These are phyloP conservation scores for Mycogone perniciosa DNA, from an alignment of 2,329 filamentous ascomycete genomes.

Conservation along the genomic window DNA sequence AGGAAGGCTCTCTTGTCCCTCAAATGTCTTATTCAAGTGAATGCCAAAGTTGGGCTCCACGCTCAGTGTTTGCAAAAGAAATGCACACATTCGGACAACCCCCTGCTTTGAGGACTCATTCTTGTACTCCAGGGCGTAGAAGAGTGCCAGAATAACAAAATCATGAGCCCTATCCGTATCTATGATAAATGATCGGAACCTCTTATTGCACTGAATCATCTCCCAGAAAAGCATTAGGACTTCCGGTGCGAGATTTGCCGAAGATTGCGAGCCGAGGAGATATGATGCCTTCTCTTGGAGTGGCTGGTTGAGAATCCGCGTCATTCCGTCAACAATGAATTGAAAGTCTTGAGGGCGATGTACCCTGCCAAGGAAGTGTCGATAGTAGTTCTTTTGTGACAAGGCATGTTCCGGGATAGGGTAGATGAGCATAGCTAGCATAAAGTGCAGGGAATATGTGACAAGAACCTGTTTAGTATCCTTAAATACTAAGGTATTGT, in stretches of 20 bases:
- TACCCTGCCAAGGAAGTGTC: slow-evolving; percentile 82
- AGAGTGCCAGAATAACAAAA: slow-evolving; percentile 83
- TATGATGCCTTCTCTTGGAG: slow-evolving; percentile 85
- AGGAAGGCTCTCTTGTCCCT: slow-evolving; percentile 82
- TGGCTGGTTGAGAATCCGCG: slow-evolving; percentile 83
- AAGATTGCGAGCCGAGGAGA: slow-evolving; percentile 74
- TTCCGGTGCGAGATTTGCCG: slow-evolving; percentile 83
- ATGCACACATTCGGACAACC: slow-evolving; percentile 94
- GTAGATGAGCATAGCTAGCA: slow-evolving; percentile 81
- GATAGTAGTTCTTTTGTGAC: slow-evolving; percentile 82
- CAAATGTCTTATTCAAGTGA: slow-evolving; percentile 83
- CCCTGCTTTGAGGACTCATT: slow-evolving; percentile 83
- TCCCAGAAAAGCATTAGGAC: slow-evolving; percentile 99
- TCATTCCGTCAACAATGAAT: slow-evolving; percentile 93
- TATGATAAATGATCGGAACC: slow-evolving; percentile 93
- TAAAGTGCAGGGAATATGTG: slow-evolving; percentile 83
- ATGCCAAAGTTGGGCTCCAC: slow-evolving; percentile 86
- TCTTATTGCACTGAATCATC: slow-evolving; percentile 91
- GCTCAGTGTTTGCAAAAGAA: slow-evolving; percentile 88
- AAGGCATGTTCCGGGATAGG: slow-evolving; percentile 73
- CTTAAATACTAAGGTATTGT: slow-evolving; percentile 86
- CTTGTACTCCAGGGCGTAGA: slow-evolving; percentile 88
- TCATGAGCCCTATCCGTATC: slow-evolving; percentile 92
- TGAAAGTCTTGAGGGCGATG: slow-evolving; percentile 96
- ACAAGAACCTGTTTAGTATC: slow-evolving; percentile 86